phyloP scores from a whole-genome alignment of 129 eudicot genomes.

The Flaveria linearis region DNA sequence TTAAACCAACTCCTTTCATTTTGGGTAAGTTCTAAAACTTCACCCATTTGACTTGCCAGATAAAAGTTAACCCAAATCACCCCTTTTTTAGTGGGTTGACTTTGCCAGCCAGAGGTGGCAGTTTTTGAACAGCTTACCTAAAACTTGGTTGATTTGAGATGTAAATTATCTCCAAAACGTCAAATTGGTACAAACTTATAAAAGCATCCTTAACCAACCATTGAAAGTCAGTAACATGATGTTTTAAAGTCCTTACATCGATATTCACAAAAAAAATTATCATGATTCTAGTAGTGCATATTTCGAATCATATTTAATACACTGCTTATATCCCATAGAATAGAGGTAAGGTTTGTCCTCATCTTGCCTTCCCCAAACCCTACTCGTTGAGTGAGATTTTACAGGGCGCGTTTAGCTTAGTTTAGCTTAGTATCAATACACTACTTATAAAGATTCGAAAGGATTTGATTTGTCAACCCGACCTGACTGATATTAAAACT shows the following conservation, averaged over 20 bases:
- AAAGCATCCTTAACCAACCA: background rate
- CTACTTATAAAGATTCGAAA: background rate
- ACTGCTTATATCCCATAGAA: background rate
- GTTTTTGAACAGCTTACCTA: background rate
- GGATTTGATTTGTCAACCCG: slow-evolving; percentile 3
- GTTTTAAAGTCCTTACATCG: background rate
- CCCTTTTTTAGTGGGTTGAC: background rate
- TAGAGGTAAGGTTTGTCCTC: too few species aligned
- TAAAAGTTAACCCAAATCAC: background rate
- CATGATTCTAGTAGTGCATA: background rate
- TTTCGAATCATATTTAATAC: background rate
- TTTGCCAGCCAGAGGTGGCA: background rate
- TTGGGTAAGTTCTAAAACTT: background rate
- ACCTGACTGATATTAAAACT: background rate
- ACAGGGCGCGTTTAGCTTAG: too few species aligned
- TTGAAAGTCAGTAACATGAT: background rate
- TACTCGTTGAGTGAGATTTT: too few species aligned
- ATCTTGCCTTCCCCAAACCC: too few species aligned
- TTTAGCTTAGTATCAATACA: background rate
- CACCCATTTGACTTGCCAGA: background rate
- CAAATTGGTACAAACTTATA: background rate
- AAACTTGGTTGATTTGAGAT: background rate
- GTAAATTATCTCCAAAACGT: background rate
- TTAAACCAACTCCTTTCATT: background rate
- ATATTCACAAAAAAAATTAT: background rate